Percentiles rank a stretch among this genome's conserved stretches.
These are phyloP conservation scores for Zea luxurians DNA, from an alignment of 176 grass and related monocot species.

Conservation along the genomic window DNA sequence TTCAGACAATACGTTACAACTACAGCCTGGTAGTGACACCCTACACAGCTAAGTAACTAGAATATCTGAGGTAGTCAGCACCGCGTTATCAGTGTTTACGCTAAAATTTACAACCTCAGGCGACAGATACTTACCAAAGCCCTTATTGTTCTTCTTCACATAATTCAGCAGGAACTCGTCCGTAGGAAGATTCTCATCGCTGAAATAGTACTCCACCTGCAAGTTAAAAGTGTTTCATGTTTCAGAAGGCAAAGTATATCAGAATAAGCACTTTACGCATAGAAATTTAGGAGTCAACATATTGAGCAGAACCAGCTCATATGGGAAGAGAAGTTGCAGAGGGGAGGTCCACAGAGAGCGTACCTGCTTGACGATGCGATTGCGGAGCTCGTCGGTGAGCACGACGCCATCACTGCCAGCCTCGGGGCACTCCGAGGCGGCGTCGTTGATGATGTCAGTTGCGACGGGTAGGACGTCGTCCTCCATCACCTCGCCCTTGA, in stretches of 20 bases:
- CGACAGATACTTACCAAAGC: constrained; percentile 64
- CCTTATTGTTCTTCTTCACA: constrained; percentile 73
- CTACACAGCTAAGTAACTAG: not conserved
- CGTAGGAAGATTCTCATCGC: constrained; percentile 83
- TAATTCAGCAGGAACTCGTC: constrained; percentile 75
- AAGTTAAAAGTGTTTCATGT: constrained; percentile 13
- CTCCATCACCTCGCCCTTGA: constrained; percentile 16
- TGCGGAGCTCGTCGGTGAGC: constrained; percentile 75
- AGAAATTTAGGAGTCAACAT: not conserved
- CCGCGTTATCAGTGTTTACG: not conserved
- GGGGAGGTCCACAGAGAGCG: not conserved
- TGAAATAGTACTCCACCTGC: constrained; percentile 95
- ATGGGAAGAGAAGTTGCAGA: not conserved
- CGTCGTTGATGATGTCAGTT: not conserved
- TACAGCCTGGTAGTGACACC: not conserved
- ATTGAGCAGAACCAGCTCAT: not conserved
- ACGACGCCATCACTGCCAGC: constrained; percentile 15
- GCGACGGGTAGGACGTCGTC: constrained; percentile 11
- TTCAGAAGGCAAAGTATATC: not conserved
- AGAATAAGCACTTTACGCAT: not conserved
- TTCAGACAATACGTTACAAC: not conserved
- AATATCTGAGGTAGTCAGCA: not conserved
- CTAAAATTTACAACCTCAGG: constrained; percentile 7
- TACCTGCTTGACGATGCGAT: constrained; percentile 79
- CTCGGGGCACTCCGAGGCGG: not conserved